These are phyloP conservation scores for Thalassiosira exigua DNA, from an alignment of 352 stramenopile genomes.

Conservation along the genomic window DNA sequence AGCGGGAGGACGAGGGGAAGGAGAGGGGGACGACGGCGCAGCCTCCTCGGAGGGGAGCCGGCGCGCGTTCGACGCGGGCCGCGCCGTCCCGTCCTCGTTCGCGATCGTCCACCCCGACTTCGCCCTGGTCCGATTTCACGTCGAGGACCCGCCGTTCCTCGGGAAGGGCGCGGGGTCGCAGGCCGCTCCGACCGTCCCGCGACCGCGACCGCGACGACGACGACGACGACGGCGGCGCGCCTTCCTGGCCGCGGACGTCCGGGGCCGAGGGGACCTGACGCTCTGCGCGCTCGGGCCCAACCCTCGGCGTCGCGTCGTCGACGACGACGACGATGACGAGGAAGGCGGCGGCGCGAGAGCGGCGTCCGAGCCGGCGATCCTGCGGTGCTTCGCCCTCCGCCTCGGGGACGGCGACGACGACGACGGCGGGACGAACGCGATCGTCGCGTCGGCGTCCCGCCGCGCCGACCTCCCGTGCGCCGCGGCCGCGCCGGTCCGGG, in stretches of 20 bases:
- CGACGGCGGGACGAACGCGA: background rate
- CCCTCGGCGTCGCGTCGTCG: background rate
- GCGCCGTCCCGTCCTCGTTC: constrained; percentile 29
- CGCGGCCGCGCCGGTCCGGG: constrained; percentile 60
- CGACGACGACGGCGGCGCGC: constrained; percentile 27
- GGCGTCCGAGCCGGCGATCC: constrained; percentile 5
- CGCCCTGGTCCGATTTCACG: constrained; percentile 33
- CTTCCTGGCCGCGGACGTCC: constrained; percentile 50
- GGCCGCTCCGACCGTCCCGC: background rate
- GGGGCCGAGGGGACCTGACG: constrained; percentile 47
- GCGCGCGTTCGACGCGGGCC: background rate
- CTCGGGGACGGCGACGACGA: constrained; percentile 23
- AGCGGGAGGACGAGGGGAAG: background rate
- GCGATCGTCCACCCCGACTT: constrained; percentile 58
- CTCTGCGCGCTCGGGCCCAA: constrained; percentile 54
- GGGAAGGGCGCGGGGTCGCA: background rate
- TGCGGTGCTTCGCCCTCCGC: constrained; percentile 38
- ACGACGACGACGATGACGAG: background rate
- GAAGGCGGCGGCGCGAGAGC: background rate
- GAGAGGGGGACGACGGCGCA: background rate
- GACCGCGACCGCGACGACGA: no score
- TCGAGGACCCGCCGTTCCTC: constrained; percentile 27
- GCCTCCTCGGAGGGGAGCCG: background rate
- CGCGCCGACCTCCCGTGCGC: constrained; percentile 50
- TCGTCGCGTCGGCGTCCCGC: constrained; percentile 24